Percentiles rank a stretch among this genome's conserved stretches.
These are phyloP conservation scores for Piedraia hortae DNA, from an alignment of 2,329 filamentous ascomycete species.

Conservation along the genomic window DNA sequence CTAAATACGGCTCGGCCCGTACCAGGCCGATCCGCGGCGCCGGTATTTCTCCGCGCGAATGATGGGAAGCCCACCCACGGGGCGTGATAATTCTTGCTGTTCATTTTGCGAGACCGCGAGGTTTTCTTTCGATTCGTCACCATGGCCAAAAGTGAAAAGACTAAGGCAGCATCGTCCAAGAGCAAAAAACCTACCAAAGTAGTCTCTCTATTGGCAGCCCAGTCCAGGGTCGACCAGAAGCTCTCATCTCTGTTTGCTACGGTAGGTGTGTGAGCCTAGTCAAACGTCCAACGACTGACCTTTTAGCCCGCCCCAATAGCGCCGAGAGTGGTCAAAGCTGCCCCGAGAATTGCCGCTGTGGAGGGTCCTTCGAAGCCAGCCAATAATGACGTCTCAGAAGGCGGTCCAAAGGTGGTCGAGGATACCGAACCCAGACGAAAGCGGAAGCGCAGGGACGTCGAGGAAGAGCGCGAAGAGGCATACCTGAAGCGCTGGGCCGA, in stretches of 20 bases:
- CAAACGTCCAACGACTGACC: neutral
- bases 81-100: too few relatives aligned
- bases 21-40: too few relatives aligned
- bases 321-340: neutral
- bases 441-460: constrained; percentile 21
- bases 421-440: constrained; percentile 20
- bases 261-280: neutral
- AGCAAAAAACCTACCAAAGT: too few relatives aligned
- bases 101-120: too few relatives aligned
- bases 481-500: constrained; percentile 38
- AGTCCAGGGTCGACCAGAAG: neutral
- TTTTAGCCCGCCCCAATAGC: neutral
- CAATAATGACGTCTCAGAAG: constrained; percentile 2
- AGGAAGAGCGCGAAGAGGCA: constrained; percentile 39
- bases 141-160: too few relatives aligned
- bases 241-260: neutral
- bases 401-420: constrained; percentile 4
- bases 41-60: too few relatives aligned
- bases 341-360: constrained; percentile 1
- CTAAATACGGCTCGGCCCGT: too few relatives aligned
- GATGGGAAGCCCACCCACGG: too few relatives aligned
- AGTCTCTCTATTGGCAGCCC: too few relatives aligned
- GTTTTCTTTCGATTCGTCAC: too few relatives aligned
- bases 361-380: constrained; percentile 4
- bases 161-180: too few relatives aligned